These are phyloP conservation scores for Candida sojae DNA, from an alignment of 1,139 yeast genomes.

Conservation along the genomic window DNA sequence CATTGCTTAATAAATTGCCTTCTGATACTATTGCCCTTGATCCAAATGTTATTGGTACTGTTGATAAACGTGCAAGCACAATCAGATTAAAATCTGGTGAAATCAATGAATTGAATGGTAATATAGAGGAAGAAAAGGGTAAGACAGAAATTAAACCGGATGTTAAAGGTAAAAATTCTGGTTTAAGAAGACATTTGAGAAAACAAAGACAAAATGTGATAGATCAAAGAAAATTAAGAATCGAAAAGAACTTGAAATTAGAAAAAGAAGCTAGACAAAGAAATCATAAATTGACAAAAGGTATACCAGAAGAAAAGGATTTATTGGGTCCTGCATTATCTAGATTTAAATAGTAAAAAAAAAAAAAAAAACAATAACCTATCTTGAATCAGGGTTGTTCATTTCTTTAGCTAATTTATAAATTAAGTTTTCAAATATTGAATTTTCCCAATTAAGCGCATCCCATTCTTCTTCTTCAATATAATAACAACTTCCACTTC, in stretches of 20 bases:
- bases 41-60: constrained; percentile 85
- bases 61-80: constrained; percentile 67
- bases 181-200: constrained; percentile 76
- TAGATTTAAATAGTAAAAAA: constrained; percentile 43
- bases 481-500: constrained; percentile 7
- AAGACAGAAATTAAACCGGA: constrained; percentile 57
- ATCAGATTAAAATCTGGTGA: constrained; percentile 67
- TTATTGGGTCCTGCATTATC: constrained; percentile 57
- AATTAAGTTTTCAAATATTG: constrained; percentile 18
- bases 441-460: constrained; percentile 27
- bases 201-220: constrained; percentile 85
- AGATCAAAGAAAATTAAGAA: constrained; percentile 81
- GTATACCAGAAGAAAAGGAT: constrained; percentile 55
- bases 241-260: constrained; percentile 72
- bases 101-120: constrained; percentile 47
- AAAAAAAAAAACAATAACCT: too few relatives aligned
- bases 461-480: constrained; percentile 19
- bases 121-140: constrained; percentile 20
- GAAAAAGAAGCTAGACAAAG: constrained; percentile 76
- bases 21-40: constrained; percentile 93
- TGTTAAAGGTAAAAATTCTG: constrained; percentile 78
- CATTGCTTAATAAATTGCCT: constrained; percentile 81
- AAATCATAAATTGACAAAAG: constrained; percentile 47
- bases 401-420: constrained; percentile 13
- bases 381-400: constrained; percentile 1